Conservation (phyloP, 257 asterid species). For the Lycium barbarum region DNA sequence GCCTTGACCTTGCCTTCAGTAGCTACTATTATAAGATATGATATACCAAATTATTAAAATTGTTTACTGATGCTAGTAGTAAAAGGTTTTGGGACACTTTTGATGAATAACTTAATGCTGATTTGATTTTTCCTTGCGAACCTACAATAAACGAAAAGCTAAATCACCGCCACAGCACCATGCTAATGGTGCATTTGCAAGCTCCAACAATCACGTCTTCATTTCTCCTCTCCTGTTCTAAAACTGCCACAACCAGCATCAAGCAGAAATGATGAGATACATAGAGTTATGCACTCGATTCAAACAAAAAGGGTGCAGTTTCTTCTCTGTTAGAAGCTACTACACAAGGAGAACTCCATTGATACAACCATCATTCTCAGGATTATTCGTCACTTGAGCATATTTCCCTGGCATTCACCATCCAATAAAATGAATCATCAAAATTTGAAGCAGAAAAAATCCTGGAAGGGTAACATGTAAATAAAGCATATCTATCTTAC, state of each 20-base stretch:
- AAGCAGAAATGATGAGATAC: background rate
- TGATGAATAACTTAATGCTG: background rate
- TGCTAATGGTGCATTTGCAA: background rate
- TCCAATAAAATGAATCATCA: background rate
- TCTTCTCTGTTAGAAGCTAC: constrained; percentile 9
- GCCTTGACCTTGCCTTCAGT: background rate
- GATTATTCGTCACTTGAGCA: constrained; percentile 95
- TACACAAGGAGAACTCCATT: constrained; percentile 91
- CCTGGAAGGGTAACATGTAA: background rate
- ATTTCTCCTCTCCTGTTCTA: background rate
- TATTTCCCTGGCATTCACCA: constrained; percentile 74
- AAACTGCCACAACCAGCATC: background rate
- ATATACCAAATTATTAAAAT: background rate
- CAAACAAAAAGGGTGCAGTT: background rate
- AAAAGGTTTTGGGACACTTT: background rate
- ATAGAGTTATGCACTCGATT: background rate
- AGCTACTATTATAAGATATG: background rate
- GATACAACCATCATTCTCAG: constrained; percentile 96
- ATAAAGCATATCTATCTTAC: constrained; percentile 49
- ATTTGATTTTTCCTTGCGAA: background rate
- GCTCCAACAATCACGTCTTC: background rate
- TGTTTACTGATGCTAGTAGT: background rate
- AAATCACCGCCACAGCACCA: background rate
- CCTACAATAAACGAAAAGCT: background rate
- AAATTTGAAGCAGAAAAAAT: background rate